Percentiles rank a stretch among this genome's conserved stretches.
Evolutionary conservation across 306 rosid genomes (phyloP).

Genomic region (Prosopis cineraria): DNA sequence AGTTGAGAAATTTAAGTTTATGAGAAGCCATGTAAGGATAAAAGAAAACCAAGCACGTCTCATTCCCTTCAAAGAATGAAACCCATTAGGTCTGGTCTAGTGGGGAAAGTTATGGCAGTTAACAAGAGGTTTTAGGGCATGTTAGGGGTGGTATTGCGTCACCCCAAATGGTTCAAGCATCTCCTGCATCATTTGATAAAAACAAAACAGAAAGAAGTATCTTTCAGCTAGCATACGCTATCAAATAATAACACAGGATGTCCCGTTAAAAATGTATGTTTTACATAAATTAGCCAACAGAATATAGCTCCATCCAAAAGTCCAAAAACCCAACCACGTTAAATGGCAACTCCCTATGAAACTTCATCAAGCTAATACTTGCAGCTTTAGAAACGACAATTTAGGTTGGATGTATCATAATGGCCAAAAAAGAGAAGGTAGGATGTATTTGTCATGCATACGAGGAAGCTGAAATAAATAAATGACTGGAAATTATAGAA

Average conservation of each 20-base stretch:
- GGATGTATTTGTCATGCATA: background rate
- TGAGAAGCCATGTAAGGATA: background rate
- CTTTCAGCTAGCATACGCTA: background rate
- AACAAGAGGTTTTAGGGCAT: background rate
- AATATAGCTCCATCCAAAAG: background rate
- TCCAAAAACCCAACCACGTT: background rate
- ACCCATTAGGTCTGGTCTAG: background rate
- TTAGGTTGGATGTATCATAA: background rate
- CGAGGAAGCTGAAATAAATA: constrained; percentile 2
- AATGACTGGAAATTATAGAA: background rate
- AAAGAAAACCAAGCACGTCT: background rate
- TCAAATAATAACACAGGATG: constrained; percentile 10
- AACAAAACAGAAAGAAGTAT: background rate
- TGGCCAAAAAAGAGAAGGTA: background rate
- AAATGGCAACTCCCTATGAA: background rate
- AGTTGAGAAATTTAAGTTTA: background rate
- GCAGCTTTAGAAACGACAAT: background rate
- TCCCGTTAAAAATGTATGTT: background rate
- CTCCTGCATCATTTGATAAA: background rate
- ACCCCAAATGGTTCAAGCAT: background rate
- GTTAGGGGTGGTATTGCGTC: background rate
- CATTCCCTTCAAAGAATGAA: background rate
- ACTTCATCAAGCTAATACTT: background rate
- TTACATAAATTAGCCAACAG: background rate
- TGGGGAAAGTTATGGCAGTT: background rate